Percentiles rank a stretch among this genome's conserved stretches.
phyloP scores from a whole-genome alignment of 2,329 filamentous ascomycete species.

The Lasiodiplodia sp. region DNA sequence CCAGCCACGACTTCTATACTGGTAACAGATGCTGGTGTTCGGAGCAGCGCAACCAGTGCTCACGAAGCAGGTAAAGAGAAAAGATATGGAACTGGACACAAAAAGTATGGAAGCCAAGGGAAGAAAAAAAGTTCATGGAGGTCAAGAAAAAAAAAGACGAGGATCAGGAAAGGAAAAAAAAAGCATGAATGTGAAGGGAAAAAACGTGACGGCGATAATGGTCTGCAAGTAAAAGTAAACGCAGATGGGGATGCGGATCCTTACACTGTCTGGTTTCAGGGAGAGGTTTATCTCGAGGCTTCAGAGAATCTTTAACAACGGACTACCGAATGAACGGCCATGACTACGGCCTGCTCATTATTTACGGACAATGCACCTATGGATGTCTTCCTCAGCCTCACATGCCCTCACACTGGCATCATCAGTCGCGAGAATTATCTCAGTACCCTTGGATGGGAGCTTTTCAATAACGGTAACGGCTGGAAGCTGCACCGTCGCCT shows the following conservation, averaged over 20 bases:
- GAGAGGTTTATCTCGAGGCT: too few species aligned
- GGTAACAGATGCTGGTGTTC: too few species aligned
- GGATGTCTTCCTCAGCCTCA: not conserved
- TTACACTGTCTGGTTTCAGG: too few species aligned
- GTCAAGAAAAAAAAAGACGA: not conserved
- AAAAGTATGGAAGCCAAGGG: not conserved
- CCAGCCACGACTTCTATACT: too few species aligned
- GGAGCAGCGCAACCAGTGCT: too few species aligned
- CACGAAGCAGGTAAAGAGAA: too few species aligned
- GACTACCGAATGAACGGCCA: too few species aligned
- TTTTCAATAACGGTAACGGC: not conserved
- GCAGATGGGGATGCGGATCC: too few species aligned
- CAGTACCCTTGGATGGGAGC: not conserved
- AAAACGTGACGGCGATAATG: not conserved
- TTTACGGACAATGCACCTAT: not conserved
- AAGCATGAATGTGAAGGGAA: not conserved
- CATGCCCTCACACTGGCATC: not conserved
- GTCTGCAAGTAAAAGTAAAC: too few species aligned
- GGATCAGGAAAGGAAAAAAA: not conserved
- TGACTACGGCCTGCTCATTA: not conserved
- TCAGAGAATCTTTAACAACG: too few species aligned
- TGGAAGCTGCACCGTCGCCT: too few species aligned
- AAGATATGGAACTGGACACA: too few species aligned
- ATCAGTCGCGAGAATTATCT: not conserved
- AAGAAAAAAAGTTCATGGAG: not conserved